These are phyloP conservation scores for Mycena latifolia DNA, from an alignment of 768 basidiomycete species.

Conservation along the genomic window DNA sequence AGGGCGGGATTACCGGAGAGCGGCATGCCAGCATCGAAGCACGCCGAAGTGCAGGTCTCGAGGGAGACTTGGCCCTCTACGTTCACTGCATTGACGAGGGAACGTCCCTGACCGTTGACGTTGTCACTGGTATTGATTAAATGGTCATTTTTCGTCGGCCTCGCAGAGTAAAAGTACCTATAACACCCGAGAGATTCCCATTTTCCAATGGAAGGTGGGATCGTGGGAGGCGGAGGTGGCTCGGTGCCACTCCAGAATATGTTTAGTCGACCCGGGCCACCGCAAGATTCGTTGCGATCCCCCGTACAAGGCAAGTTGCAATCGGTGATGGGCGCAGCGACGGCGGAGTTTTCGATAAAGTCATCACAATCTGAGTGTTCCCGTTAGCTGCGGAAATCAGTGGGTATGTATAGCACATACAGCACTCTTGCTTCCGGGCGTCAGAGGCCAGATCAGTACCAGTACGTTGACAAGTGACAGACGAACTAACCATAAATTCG, in stretches of 20 bases:
- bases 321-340: slow-evolving; percentile 59
- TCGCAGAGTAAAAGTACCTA: slow-evolving; percentile 56
- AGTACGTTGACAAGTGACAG: slow-evolving; percentile 9
- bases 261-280: slow-evolving; percentile 69
- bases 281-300: slow-evolving; percentile 68
- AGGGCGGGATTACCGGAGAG: slow-evolving; percentile 14
- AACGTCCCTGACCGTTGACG: slow-evolving; percentile 55
- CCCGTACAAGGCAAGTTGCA: slow-evolving; percentile 76
- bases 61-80: slow-evolving; percentile 59
- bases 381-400: slow-evolving; percentile 7
- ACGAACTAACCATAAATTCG: slow-evolving; percentile 59
- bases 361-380: slow-evolving; percentile 76
- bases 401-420: slow-evolving; percentile 50
- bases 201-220: slow-evolving; percentile 65
- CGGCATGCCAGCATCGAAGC: slow-evolving; percentile 62
- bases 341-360: slow-evolving; percentile 57
- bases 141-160: slow-evolving; percentile 45
- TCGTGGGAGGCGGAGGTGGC: slow-evolving; percentile 68
- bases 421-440: slow-evolving; percentile 59
- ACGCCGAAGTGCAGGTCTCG: slow-evolving; percentile 70
- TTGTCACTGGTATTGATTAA: slow-evolving; percentile 52
- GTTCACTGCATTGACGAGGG: slow-evolving; percentile 49
- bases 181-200: slow-evolving; percentile 85
- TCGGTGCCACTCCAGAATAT: slow-evolving; percentile 72
- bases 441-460: not conserved